Conservation (phyloP, 768 basidiomycete species). For the Pholiota microspora region DNA sequence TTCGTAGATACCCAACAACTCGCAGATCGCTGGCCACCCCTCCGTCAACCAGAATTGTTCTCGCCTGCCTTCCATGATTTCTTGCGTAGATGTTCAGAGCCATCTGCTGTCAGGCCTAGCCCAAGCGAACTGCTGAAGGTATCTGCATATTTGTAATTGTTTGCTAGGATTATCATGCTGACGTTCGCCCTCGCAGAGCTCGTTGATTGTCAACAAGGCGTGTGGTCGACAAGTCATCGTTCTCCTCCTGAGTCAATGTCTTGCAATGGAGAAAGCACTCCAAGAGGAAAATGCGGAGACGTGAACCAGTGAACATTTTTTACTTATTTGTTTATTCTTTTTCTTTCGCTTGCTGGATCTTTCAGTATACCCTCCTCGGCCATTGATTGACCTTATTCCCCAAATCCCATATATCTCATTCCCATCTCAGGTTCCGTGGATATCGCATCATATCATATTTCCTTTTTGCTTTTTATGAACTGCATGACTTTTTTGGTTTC, state of each 20-base stretch:
- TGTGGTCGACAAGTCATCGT: slow-evolving; percentile 68
- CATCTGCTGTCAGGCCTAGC: slow-evolving; percentile 51
- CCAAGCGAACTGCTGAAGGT: slow-evolving; percentile 61
- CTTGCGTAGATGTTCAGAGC: slow-evolving; percentile 62
- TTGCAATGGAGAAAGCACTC: slow-evolving; percentile 55
- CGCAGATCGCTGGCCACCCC: slow-evolving; percentile 62
- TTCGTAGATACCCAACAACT: slow-evolving; percentile 61
- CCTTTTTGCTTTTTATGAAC: slow-evolving; percentile 14
- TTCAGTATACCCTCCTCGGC: slow-evolving; percentile 8
- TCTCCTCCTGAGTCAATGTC: slow-evolving; percentile 65
- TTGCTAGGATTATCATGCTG: neutral
- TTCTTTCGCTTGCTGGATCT: slow-evolving; percentile 6
- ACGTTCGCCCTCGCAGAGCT: slow-evolving; percentile 39
- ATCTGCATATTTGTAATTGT: slow-evolving; percentile 14
- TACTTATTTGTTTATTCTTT: slow-evolving; percentile 8
- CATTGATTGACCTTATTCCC: slow-evolving; percentile 8
- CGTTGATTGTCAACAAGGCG: slow-evolving; percentile 61
- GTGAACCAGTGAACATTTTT: slow-evolving; percentile 5
- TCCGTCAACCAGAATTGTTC: slow-evolving; percentile 56
- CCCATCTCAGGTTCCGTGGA: slow-evolving; percentile 6
- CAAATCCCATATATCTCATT: slow-evolving; percentile 9
- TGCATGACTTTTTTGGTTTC: slow-evolving; percentile 7
- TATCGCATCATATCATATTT: slow-evolving; percentile 6
- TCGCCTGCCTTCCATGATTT: slow-evolving; percentile 75
- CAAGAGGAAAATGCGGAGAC: slow-evolving; percentile 19